A percentile compares a stretch with the other conserved stretches of the same genome.
These are phyloP conservation scores for Ogataea hybrid DNA, from an alignment of 1,139 yeast species.

Conservation along the genomic window DNA sequence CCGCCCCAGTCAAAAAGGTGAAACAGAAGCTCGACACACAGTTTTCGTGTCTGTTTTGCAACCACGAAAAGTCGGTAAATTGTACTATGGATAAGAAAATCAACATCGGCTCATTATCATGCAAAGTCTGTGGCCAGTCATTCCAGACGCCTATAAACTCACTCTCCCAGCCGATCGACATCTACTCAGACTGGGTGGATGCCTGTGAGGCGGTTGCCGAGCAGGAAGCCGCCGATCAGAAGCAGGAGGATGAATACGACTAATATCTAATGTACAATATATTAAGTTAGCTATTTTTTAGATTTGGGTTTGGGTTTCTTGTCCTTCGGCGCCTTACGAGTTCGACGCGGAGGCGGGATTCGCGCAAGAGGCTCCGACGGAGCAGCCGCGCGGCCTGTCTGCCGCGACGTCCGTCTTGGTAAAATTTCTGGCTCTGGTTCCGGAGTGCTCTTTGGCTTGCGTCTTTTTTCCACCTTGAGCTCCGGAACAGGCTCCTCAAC, in stretches of 20 bases:
- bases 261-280: slow-evolving; percentile 12
- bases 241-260: slow-evolving; percentile 31
- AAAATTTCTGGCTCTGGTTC: not conserved
- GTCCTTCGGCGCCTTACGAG: slow-evolving; percentile 1
- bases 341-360: slow-evolving; percentile 4
- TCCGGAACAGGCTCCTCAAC: slow-evolving; percentile 1
- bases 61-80: slow-evolving; percentile 89
- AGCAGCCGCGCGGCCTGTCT: not conserved
- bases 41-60: slow-evolving; percentile 91
- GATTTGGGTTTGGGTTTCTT: slow-evolving; percentile 1
- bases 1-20: slow-evolving; percentile 76
- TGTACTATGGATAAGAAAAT: slow-evolving; percentile 87
- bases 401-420: not conserved
- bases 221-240: slow-evolving; percentile 36
- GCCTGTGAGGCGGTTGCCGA: slow-evolving; percentile 96
- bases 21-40: slow-evolving; percentile 81
- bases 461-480: slow-evolving; percentile 6
- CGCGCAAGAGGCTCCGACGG: slow-evolving; percentile 1
- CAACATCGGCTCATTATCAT: slow-evolving; percentile 78
- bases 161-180: slow-evolving; percentile 85
- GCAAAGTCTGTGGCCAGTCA: slow-evolving; percentile 93
- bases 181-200: slow-evolving; percentile 97
- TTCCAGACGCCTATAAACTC: slow-evolving; percentile 89
- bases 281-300: slow-evolving; percentile 2
- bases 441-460: not conserved